Base-by-base conservation (phyloP, 257 asterid genomes). In the Nemophila menziesii region DNA sequence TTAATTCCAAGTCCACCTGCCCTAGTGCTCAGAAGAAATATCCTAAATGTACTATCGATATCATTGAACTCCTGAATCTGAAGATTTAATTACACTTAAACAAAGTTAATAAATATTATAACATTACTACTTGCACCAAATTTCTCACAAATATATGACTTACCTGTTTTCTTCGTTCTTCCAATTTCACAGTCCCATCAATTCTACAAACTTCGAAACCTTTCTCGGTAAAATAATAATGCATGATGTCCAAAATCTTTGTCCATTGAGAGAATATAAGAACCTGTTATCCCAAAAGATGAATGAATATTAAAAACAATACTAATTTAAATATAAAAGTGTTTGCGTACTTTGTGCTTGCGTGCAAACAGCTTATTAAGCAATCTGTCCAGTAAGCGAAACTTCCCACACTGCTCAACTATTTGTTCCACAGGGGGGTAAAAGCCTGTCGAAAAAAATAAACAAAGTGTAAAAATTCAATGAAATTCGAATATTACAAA, bases 1-100 rank as follows among this genome's bases (percentile, higher is more conserved):
- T 90, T 90, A 56, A 90, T 90, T 40, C 99, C 99, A 43, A 90
- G 82, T 33, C 99, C 99, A 52, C 99, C 99, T 57, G 99, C 99
- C 44, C 99, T 71, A 39, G 99, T 85, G 75, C 96, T 85, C 16
- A 90, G 93, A 49, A 90, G 93, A 75, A 90, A 90, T 57, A 90
- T 66, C 63, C 81, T 79, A 40, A 7, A 64, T 34, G 52, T n/a
- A 40, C 96, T 85, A 55, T 70, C 51, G 44, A 54, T 74, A 27
- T 85, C 81, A 58, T 85, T 81, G 81, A 90, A 90, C 56, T 79
- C 96, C 61, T 71, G 34, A 48, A 90, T 90, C 99, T 90, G 94
- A 54, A 44, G 5, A 19, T n/a, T 26, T 2, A n/a, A n/a, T n/a
- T n/a, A n/a, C n/a, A n/a, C n/a, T n/a, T n/a, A n/a, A n/a, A n/a